phyloP scores from a whole-genome alignment of 345 rosid genomes.

The Stellera chamaejasme region DNA sequence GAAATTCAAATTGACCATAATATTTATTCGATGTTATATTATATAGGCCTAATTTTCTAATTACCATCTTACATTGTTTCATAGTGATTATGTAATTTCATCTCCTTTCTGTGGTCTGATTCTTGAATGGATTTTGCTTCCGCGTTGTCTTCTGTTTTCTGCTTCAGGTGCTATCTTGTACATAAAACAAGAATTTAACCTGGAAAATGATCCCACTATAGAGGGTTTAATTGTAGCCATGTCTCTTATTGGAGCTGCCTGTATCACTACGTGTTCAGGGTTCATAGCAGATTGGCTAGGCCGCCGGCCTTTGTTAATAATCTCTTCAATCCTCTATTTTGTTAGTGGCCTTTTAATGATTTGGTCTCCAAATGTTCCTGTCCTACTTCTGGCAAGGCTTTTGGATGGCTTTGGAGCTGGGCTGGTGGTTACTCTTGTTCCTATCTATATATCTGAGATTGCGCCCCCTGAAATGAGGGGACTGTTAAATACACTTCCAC shows the following conservation, averaged over 20 bases:
- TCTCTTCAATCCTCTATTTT: constrained; percentile 59
- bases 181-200: constrained; percentile 64
- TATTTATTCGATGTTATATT: too few relatives aligned
- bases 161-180: constrained; percentile 73
- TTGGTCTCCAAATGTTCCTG: constrained; percentile 85
- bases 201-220: constrained; percentile 54
- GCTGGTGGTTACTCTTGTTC: constrained; percentile 71
- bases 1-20: too few relatives aligned
- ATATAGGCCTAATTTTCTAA: too few relatives aligned
- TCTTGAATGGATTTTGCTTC: constrained; percentile 1
- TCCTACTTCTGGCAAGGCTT: constrained; percentile 68
- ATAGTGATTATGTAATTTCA: too few relatives aligned
- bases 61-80: too few relatives aligned
- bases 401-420: constrained; percentile 89
- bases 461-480: constrained; percentile 90
- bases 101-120: not conserved
- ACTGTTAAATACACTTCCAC: constrained; percentile 72
- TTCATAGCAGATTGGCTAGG: constrained; percentile 66
- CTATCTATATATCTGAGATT: constrained; percentile 87
- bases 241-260: constrained; percentile 83
- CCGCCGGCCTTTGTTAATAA: constrained; percentile 73
- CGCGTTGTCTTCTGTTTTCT: not conserved
- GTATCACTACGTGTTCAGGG: constrained; percentile 75
- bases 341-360: constrained; percentile 68
- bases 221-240: constrained; percentile 83